phyloP scores from a whole-genome alignment of 2,329 filamentous ascomycete species.

The Lecanosticta acicola region DNA sequence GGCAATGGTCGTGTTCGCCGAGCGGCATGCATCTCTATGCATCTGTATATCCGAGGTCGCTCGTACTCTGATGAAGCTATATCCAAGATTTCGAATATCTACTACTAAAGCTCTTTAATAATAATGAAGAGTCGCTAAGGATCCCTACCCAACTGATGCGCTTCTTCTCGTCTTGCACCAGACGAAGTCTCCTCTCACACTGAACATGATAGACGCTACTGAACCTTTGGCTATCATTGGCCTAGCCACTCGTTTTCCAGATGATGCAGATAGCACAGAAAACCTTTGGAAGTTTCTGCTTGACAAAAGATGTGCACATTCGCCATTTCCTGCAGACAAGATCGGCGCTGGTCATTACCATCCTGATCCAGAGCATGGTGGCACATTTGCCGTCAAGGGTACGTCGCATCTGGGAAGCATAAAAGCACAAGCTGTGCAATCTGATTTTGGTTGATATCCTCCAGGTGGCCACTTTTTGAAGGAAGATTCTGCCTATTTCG shows the following conservation, averaged over 20 bases:
- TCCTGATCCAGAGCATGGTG: neutral
- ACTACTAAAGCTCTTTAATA: no score
- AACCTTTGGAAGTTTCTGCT: neutral
- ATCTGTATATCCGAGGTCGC: no score
- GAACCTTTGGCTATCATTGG: neutral
- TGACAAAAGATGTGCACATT: neutral
- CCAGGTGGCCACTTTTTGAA: conserved; percentile 12
- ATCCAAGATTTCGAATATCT: no score
- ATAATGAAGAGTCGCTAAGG: no score
- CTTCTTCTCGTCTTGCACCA: conserved; percentile 28
- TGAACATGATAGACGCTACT: neutral
- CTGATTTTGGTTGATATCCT: neutral
- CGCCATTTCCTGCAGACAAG: neutral
- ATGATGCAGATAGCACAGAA: neutral
- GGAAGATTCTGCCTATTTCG: conserved; percentile 15
- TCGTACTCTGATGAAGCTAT: no score
- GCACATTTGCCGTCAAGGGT: neutral
- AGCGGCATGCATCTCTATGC: no score
- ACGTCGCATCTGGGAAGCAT: neutral
- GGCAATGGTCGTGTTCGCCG: no score
- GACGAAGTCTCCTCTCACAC: conserved; percentile 17
- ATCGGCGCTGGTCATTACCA: neutral
- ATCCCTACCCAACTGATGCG: no score
- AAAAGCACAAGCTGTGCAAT: neutral
- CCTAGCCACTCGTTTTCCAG: neutral